phyloP scores from a whole-genome alignment of 192 early-diverging fungal genomes.

The Backusella tarrabulga region DNA sequence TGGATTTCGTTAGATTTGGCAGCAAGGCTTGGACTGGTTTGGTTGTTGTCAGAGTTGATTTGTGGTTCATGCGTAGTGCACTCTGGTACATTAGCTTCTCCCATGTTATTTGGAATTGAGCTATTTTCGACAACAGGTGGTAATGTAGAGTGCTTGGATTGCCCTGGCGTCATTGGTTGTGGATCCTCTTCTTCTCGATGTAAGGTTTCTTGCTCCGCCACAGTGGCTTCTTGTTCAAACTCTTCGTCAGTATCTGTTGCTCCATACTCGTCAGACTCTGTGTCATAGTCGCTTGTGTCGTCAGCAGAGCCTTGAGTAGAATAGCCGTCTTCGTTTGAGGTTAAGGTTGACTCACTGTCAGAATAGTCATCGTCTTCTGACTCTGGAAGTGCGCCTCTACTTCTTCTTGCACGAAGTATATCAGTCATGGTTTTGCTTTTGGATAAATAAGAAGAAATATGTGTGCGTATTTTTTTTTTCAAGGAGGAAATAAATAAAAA shows the following conservation, averaged over 20 bases:
- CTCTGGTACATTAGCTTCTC: not conserved
- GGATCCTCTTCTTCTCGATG: not conserved
- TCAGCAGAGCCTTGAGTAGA: not conserved
- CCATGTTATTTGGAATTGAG: not conserved
- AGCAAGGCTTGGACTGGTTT: not conserved
- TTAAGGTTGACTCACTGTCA: not conserved
- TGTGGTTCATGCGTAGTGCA: not conserved
- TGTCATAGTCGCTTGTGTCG: not conserved
- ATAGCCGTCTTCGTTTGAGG: not conserved
- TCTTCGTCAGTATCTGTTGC: not conserved
- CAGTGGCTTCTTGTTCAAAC: not conserved
- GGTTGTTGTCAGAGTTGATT: not conserved
- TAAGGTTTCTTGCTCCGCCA: not conserved
- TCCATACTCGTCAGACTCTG: slow-evolving; percentile 5
- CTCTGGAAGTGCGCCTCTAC: not conserved
- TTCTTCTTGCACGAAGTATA: not conserved
- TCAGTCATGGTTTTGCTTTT: not conserved
- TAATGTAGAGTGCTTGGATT: not conserved
- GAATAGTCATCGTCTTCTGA: not conserved
- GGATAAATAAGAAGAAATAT: not conserved
- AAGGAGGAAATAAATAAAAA: not conserved
- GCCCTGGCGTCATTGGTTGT: not conserved
- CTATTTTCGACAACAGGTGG: not conserved
- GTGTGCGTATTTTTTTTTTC: not conserved
- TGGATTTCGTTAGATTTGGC: no score